Evolutionary conservation across 1,284 basidiomycete genomes (phyloP), one percentile per base, ranked within the genome.

Genomic region (Melanopsichium pennsylvanicum): DNA sequence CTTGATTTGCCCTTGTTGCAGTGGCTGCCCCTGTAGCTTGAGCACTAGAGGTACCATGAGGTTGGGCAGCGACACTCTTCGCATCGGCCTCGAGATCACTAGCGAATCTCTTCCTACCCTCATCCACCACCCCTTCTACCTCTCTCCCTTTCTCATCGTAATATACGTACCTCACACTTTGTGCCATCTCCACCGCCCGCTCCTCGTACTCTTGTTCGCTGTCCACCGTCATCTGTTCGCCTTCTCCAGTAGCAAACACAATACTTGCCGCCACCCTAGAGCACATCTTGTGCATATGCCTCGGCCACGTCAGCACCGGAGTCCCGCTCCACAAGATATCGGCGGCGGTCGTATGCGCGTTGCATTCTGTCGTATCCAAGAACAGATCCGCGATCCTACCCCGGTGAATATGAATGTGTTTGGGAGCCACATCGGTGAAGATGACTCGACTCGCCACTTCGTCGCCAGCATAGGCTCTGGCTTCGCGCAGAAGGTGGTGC

Each of bases 311-410:
- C 43, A 88, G 75, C 29, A 88, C 82, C 22, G 87, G 87, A 2
- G 87, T 87, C 8, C 85, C 86, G 2, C 85, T 83, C 87, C 87
- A 88, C 23, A 88, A 78, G 29, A 87, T 85, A 68, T 88, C 87
- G 13, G 85, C 85, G 7, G 86, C 86, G 12, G 86, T 85, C 9
- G 87, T 88, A 62, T 88, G 87, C 5, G 87, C 87, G 58, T 86
- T 87, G 76, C 87, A 87, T 85, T 88, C 87, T 9, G 84, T 84
- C 2, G 87, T 87, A 70, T 88, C 87, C n/a, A 88, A 81, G 67
- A 88, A 86, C 13, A 88, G 81, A 68, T 88, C 87, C 3, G 85
- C 85, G 12, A 86, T 84, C 21, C 86, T 79, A 4, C 84, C 85
- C 23, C 87, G 84, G 45, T 83, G 78, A 49, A 88, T 84, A 67